phyloP scores from a whole-genome alignment of 768 basidiomycete species.

The Lepiota brunneoincarnata region DNA sequence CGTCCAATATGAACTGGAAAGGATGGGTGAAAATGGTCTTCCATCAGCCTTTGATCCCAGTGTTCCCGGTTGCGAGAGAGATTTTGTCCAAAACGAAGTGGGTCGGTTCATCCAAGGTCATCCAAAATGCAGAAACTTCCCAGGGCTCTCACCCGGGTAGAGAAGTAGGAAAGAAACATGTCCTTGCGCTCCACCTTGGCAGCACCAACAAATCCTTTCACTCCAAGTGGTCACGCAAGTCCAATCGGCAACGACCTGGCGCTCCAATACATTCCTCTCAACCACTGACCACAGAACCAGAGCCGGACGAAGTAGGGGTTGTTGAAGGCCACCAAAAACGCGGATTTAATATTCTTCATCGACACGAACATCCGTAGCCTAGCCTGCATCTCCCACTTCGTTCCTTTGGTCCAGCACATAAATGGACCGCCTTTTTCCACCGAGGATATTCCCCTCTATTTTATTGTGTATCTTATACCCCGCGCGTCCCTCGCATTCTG shows the following conservation, averaged over 20 bases:
- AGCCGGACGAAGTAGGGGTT: slow-evolving; percentile 17
- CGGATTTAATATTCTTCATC: neutral
- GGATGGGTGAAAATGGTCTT: slow-evolving; percentile 85
- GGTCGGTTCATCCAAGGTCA: slow-evolving; percentile 37
- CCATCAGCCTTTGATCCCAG: slow-evolving; percentile 74
- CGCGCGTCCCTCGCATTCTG: no score
- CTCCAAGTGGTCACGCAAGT: neutral
- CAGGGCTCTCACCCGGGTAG: neutral
- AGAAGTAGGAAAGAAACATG: neutral
- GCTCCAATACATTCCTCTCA: slow-evolving; percentile 18
- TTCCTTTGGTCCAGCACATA: no score
- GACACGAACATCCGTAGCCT: neutral
- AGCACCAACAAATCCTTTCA: slow-evolving; percentile 2
- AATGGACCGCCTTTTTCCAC: no score
- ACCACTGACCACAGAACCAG: slow-evolving; percentile 41
- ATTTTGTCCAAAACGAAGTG: slow-evolving; percentile 76
- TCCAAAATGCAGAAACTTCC: neutral
- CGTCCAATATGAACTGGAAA: slow-evolving; percentile 73
- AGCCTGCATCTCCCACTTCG: no score
- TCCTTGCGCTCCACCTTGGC: neutral
- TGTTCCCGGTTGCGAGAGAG: slow-evolving; percentile 76
- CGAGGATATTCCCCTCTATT: no score
- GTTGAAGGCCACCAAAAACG: neutral
- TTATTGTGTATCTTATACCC: no score
- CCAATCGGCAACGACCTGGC: neutral